Conservation (phyloP, 1,284 basidiomycete genomes). For the Phellinidium pouzarii region DNA sequence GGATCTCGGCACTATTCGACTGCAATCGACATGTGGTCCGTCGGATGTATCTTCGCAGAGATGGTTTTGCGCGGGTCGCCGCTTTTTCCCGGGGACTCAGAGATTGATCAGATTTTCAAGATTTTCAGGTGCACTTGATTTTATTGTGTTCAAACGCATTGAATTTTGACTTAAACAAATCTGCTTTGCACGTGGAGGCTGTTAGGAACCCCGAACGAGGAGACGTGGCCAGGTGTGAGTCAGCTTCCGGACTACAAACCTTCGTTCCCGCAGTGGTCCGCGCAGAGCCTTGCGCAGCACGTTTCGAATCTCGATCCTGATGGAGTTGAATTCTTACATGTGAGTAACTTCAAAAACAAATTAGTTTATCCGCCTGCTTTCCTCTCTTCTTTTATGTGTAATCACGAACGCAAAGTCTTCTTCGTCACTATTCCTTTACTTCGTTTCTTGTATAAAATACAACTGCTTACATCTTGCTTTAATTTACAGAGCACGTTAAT, state of each 20-base stretch:
- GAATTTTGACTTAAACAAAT: no score
- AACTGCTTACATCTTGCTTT: conserved; percentile 22
- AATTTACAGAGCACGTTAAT: conserved; percentile 66
- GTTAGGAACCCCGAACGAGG: conserved; percentile 92
- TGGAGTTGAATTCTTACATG: conserved; percentile 76
- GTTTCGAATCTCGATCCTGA: conserved; percentile 64
- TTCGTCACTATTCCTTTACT: not conserved
- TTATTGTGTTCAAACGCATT: not conserved
- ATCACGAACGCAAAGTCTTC: not conserved
- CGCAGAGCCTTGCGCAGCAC: conserved; percentile 58
- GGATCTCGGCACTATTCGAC: conserved; percentile 96
- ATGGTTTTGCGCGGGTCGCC: conserved; percentile 87
- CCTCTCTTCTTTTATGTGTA: not conserved
- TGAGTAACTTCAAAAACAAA: conserved; percentile 27
- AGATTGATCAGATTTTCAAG: conserved; percentile 99
- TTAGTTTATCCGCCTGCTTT: not conserved
- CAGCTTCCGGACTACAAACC: conserved; percentile 93
- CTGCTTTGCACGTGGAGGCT: conserved; percentile 43
- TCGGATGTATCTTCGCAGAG: conserved; percentile 92
- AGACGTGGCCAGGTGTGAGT: conserved; percentile 88
- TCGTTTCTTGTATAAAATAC: not conserved
- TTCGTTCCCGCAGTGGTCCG: conserved; percentile 92
- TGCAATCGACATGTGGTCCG: conserved; percentile 98
- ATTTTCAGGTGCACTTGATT: conserved; percentile 75
- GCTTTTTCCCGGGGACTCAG: conserved; percentile 96